Conservation (phyloP, 1,139 yeast genomes). For the Suhomyces chickasaworum region DNA sequence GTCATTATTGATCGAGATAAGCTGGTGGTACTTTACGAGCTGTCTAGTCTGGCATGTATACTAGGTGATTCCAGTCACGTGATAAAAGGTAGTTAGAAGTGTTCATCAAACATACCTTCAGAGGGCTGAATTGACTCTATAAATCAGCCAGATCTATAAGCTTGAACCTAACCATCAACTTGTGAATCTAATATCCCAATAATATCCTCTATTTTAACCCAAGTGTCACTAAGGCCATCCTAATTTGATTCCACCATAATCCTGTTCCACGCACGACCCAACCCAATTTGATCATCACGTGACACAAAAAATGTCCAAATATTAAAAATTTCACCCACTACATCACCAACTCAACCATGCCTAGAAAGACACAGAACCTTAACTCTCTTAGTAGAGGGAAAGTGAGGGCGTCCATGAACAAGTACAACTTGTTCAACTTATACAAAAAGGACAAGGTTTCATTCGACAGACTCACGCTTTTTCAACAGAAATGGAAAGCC, state of each 20-base stretch:
- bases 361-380: slow-evolving; percentile 60
- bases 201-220: too few species aligned
- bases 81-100: too few species aligned
- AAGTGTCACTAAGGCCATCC: too few species aligned
- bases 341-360: slow-evolving; percentile 40
- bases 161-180: too few species aligned
- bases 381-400: slow-evolving; percentile 69
- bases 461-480: slow-evolving; percentile 61
- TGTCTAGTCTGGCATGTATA: too few species aligned
- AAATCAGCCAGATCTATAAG: too few species aligned
- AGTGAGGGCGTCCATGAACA: slow-evolving; percentile 90
- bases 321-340: slow-evolving; percentile 8
- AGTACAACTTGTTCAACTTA: slow-evolving; percentile 84
- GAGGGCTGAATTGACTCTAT: too few species aligned
- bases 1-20: not conserved
- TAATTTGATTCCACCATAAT: too few species aligned
- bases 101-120: too few species aligned
- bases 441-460: slow-evolving; percentile 63
- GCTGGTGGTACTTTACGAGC: too few species aligned
- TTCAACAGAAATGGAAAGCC: slow-evolving; percentile 89
- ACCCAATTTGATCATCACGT: not conserved
- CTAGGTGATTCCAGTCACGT: not conserved
- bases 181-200: too few species aligned
- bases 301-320: not conserved
- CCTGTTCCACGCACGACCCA: not conserved